Evolutionary conservation across 2,329 filamentous ascomycete species (phyloP).

Genomic region (Sarocladium strictum): DNA sequence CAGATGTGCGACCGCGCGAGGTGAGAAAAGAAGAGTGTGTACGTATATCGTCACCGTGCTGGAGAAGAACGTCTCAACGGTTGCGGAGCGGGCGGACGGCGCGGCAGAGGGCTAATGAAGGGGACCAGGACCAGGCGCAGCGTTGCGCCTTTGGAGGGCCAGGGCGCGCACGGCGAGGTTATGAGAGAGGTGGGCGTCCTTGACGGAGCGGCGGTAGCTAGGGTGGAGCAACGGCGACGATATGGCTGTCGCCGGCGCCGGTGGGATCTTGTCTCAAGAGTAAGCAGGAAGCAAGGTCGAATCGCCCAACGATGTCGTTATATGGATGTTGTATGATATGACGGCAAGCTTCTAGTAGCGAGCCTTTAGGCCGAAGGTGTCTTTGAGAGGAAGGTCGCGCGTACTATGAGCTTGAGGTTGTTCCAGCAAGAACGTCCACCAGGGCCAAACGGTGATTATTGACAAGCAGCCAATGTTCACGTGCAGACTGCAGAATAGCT

Average conservation of each 20-base stretch:
- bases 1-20: neutral
- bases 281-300: neutral
- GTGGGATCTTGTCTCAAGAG: neutral
- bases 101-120: constrained; percentile 9
- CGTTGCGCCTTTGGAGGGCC: constrained; percentile 8
- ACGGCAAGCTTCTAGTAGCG: no score
- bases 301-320: neutral
- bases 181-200: constrained; percentile 8
- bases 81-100: neutral
- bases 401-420: neutral
- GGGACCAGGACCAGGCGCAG: constrained; percentile 6
- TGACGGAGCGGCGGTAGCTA: constrained; percentile 1
- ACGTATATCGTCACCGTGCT: neutral
- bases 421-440: neutral
- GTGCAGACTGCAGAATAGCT: neutral
- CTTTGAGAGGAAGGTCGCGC: no score
- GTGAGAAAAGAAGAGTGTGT: neutral
- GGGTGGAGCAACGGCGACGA: neutral
- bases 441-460: neutral
- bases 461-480: no score
- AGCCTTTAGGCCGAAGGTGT: neutral
- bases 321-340: neutral
- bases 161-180: constrained; percentile 2
- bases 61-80: neutral
- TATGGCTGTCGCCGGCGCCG: constrained; percentile 8